Evolutionary conservation across 2,329 filamentous ascomycete genomes (phyloP).

Genomic region (Claviceps sp.): DNA sequence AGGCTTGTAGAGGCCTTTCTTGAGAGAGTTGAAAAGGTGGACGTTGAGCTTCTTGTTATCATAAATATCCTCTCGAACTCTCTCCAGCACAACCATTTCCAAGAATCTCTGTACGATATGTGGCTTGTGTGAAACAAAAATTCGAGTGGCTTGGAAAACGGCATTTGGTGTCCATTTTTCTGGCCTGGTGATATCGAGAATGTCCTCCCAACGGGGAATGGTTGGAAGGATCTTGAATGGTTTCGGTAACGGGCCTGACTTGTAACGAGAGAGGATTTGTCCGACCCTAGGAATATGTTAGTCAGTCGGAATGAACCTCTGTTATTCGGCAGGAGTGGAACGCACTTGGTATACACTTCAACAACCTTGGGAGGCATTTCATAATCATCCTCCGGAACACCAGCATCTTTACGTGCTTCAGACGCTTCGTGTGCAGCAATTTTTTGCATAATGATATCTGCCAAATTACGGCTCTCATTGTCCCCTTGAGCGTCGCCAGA

Average conservation of each 20-base stretch:
- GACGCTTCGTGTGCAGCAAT: conserved; percentile 82
- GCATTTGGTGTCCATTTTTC: conserved; percentile 62
- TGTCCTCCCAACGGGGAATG: conserved; percentile 79
- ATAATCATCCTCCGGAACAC: conserved; percentile 61
- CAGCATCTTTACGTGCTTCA: conserved; percentile 32
- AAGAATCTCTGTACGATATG: conserved; percentile 72
- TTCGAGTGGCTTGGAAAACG: conserved; percentile 76
- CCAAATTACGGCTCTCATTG: conserved; percentile 59
- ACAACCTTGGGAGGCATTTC: conserved; percentile 84
- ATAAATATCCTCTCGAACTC: conserved; percentile 85
- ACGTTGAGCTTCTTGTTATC: conserved; percentile 93
- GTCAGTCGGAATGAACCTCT: not conserved
- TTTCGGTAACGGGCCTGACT: conserved; percentile 91
- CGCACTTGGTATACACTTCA: conserved; percentile 81
- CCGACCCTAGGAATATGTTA: conserved; percentile 48
- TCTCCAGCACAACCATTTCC: conserved; percentile 73
- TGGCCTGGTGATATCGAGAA: conserved; percentile 72
- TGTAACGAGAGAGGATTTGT: conserved; percentile 79
- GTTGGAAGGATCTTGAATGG: conserved; percentile 95
- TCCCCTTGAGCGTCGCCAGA: conserved; percentile 32
- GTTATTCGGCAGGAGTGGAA: not conserved
- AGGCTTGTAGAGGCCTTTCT: conserved; percentile 87
- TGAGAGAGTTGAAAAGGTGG: conserved; percentile 83
- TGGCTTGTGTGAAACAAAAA: conserved; percentile 81
- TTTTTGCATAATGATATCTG: conserved; percentile 85